Base-by-base conservation (phyloP, 2,329 filamentous ascomycete genomes). In the Penicillium sp. region DNA sequence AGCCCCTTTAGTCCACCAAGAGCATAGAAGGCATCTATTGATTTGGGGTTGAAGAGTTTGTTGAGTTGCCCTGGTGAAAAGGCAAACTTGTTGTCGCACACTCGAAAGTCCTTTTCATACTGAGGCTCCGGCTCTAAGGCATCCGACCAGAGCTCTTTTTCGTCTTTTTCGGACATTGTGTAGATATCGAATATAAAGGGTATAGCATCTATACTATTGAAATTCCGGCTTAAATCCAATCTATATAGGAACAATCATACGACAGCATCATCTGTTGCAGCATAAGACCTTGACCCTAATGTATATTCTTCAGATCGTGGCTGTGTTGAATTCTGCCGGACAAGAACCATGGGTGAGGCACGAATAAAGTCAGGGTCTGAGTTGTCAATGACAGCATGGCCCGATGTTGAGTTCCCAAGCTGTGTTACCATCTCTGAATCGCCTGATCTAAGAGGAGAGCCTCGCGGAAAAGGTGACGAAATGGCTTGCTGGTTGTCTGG, bases 1-100 rank as follows among this genome's bases (percentile, higher is more conserved):
- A 97, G 77, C 0, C 93, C 93, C n/a, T 78, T 78, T n/a, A 96
- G 77, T 26, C 93, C 93, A 52, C 93, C 93, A 4, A 97, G 75
- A 13, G 89, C 89, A 71, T 90, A 91, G 69, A 94, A 96, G 0
- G 92, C 93, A 15, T 89, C 83, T 60, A 96, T 79, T 64, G 88
- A 96, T 80, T 97, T 97, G 2, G 93, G 93, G 73, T 96, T 95
- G 64, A 94, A 88, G 79, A 97, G 85, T 76, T 96, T 97, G 70
- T 88, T 90, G 65, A 97, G 83, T 72, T 96, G 89, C 17, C 93
- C 93, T 0, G 76, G 77, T 1, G 88, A 87, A 73, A 92, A 97
- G n/a, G 92, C 93, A 71, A 97, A 97, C 0, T 90, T 90, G 74
- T 95, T 96, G 74, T 92, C 83, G 5, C 89, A 84, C 9, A 94